Evolutionary conservation across 257 asterid species (phyloP).

Genomic region (Solanum chilense): DNA sequence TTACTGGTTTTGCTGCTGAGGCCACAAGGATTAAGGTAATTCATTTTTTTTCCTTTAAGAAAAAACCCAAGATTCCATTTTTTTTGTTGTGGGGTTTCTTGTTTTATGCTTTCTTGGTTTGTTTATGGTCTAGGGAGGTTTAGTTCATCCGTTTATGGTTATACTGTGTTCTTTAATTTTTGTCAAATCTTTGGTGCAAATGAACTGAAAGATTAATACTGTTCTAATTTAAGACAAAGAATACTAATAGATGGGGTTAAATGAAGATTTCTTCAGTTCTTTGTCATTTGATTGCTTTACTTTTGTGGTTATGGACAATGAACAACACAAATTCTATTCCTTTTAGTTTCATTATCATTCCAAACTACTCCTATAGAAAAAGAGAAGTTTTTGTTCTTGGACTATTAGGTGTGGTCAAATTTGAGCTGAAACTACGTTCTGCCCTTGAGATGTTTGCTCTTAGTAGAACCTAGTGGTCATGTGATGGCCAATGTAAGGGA

Average conservation of each 20-base stretch:
- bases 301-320: neutral
- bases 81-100: neutral
- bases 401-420: neutral
- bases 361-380: neutral
- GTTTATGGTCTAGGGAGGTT: neutral
- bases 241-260: neutral
- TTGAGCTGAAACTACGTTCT: neutral
- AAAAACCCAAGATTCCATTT: neutral
- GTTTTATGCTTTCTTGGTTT: neutral
- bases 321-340: neutral
- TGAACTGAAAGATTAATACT: neutral
- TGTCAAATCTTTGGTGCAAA: neutral
- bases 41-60: too few relatives aligned
- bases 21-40: slow-evolving; percentile 63
- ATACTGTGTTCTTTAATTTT: neutral
- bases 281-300: neutral
- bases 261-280: neutral
- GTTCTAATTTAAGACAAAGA: neutral
- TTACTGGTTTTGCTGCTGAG: slow-evolving; percentile 72
- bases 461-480: neutral
- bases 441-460: neutral
- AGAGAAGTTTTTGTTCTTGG: neutral
- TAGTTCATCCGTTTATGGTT: neutral
- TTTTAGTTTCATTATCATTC: neutral
- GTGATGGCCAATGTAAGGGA: neutral